Percentiles rank a stretch among this genome's conserved stretches.
Evolutionary conservation across 257 asterid genomes (phyloP).

Genomic region (Nicotiana sylvestris): DNA sequence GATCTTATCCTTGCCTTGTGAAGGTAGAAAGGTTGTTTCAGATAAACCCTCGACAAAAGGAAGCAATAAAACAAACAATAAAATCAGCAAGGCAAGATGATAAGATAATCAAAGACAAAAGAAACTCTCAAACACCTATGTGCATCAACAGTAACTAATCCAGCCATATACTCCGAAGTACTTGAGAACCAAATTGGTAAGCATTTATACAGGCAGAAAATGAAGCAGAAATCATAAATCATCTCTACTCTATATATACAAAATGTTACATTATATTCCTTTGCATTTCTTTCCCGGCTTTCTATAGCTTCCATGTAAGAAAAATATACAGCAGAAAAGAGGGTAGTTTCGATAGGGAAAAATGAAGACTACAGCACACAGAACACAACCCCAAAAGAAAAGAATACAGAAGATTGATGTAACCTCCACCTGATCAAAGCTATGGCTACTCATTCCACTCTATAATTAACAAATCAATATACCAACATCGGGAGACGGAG

Average conservation of each 20-base stretch:
- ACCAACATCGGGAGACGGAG: slow-evolving; percentile 44
- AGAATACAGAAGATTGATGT: slow-evolving; percentile 19
- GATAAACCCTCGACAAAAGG: too few relatives aligned
- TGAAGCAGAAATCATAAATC: slow-evolving; percentile 4
- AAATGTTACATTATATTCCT: slow-evolving; percentile 46
- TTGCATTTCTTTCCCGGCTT: slow-evolving; percentile 29
- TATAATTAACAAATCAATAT: slow-evolving; percentile 50
- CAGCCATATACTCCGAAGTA: neutral
- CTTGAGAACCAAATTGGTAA: neutral
- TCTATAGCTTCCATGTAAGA: slow-evolving; percentile 37
- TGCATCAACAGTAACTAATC: neutral
- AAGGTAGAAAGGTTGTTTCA: too few relatives aligned
- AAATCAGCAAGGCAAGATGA: too few relatives aligned
- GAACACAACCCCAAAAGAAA: slow-evolving; percentile 31
- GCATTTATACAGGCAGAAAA: neutral
- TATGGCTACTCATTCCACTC: slow-evolving; percentile 44
- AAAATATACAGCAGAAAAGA: slow-evolving; percentile 47
- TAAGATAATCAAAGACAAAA: too few relatives aligned
- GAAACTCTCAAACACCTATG: too few relatives aligned
- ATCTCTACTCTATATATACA: slow-evolving; percentile 44
- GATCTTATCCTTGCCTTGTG: too few relatives aligned
- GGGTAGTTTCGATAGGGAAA: slow-evolving; percentile 9
- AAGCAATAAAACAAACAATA: too few relatives aligned
- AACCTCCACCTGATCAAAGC: slow-evolving; percentile 30
- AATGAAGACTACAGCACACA: slow-evolving; percentile 40